Evolutionary conservation across 352 stramenopile genomes (phyloP).

Genomic region (Globisporangium apiculatum): DNA sequence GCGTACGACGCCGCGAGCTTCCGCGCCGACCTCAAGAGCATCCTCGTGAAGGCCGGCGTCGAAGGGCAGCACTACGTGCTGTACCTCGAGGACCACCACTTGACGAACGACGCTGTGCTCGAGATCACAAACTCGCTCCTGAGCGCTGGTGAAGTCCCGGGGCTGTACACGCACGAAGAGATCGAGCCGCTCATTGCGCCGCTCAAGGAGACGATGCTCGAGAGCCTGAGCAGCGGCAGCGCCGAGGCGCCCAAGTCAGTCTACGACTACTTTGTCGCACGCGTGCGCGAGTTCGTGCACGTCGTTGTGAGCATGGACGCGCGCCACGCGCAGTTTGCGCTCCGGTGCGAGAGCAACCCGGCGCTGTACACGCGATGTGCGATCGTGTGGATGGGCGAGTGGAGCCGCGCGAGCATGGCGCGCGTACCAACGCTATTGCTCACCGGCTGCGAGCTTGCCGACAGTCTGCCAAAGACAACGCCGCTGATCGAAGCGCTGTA

Average conservation of each 20-base stretch:
- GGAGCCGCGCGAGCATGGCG: constrained; percentile 67
- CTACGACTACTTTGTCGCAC: constrained; percentile 92
- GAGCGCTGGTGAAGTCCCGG: constrained; percentile 88
- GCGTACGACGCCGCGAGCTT: constrained; percentile 75
- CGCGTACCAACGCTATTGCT: constrained; percentile 71
- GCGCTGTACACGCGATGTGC: constrained; percentile 89
- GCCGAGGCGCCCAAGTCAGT: constrained; percentile 62
- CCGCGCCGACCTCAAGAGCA: constrained; percentile 82
- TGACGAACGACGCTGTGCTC: constrained; percentile 84
- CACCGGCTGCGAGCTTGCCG: constrained; percentile 44
- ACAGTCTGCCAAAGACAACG: constrained; percentile 47
- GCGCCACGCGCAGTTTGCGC: constrained; percentile 61
- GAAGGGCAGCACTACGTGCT: constrained; percentile 84
- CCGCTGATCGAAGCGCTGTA: constrained; percentile 57
- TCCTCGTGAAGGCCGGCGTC: constrained; percentile 79
- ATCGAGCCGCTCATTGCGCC: constrained; percentile 87
- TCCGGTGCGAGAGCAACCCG: constrained; percentile 91
- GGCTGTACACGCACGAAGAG: constrained; percentile 92
- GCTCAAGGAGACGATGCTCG: constrained; percentile 88
- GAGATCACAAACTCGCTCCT: constrained; percentile 91
- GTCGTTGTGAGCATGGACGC: constrained; percentile 78
- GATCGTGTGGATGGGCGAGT: constrained; percentile 93
- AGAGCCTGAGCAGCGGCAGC: constrained; percentile 46
- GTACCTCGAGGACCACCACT: constrained; percentile 92
- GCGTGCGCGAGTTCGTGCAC: constrained; percentile 87